Evolutionary conservation across 352 stramenopile genomes (phyloP), one percentile per base, ranked within the genome.

Genomic region (Phytophthora pseudosyringae): DNA sequence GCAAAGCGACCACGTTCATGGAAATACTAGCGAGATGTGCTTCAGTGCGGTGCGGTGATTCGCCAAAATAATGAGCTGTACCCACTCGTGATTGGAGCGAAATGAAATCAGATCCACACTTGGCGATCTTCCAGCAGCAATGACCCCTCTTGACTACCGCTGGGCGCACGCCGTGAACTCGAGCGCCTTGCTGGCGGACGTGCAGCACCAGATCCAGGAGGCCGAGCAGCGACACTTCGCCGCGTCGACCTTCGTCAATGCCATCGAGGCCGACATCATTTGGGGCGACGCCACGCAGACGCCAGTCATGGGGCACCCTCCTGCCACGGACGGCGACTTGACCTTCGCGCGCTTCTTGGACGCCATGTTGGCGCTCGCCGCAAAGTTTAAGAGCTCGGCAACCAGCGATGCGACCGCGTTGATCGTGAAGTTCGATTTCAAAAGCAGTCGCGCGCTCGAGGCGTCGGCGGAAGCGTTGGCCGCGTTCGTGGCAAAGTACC

Each of bases 381-480:
- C 39, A 38, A 45, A 32, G 4, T 59, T 72, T 32, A 47, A 65
- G 49, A 58, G n/a, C 9, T 58, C n/a, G 6, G 36, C 25, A 12
- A 25, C 18, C 18, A 48, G n/a, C n/a, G 47, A 25, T 3, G 59
- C 64, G 12, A 78, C 79, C 11, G 78, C 79, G 16, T 57, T 90
- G 36, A 88, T 92, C 46, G 83, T 92, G 21, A 92, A 92, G 49
- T 59, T 81, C 18, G 83, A 92, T 45, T 92, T 90, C 59, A 92
- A 92, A 64, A 89, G 77, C 60, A 71, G 71, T 39, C 64, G 52
- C 11, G 81, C 79, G 10, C 89, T 90, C 52, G 47, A 69, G 12
- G 64, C 57, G 21, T 74, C 79, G 2, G 66, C 50, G 10, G 55
- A 71, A n/a, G 3, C 71, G 7, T 31, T 90, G 35, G 48, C 44